phyloP scores from a whole-genome alignment of 805 yeast species.

The Yarrowia sp. region DNA sequence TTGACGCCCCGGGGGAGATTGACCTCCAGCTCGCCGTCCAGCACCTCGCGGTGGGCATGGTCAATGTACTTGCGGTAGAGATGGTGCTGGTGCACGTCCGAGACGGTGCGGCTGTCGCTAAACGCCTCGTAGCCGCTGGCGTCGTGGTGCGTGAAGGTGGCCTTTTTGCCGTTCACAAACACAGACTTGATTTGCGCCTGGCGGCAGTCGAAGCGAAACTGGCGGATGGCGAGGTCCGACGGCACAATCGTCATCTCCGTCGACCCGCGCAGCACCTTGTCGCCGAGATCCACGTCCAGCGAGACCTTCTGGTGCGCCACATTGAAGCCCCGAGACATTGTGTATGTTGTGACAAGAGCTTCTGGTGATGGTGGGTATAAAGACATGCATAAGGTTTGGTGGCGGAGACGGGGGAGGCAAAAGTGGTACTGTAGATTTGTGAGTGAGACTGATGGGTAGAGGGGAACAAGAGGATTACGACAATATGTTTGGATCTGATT shows the following conservation, averaged over 20 bases:
- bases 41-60: slow-evolving; percentile 59
- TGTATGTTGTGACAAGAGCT: not conserved
- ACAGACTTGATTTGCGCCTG: slow-evolving; percentile 65
- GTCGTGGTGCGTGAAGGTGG: slow-evolving; percentile 65
- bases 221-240: slow-evolving; percentile 60
- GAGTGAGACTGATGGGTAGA: no score
- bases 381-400: no score
- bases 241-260: slow-evolving; percentile 88
- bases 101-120: slow-evolving; percentile 43
- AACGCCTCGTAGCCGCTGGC: slow-evolving; percentile 52
- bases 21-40: slow-evolving; percentile 71
- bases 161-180: slow-evolving; percentile 66
- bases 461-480: no score
- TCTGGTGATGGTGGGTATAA: no score
- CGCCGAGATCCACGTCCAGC: slow-evolving; percentile 78
- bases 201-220: slow-evolving; percentile 78
- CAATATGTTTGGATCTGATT: no score
- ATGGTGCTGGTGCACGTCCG: slow-evolving; percentile 62
- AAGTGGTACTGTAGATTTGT: no score
- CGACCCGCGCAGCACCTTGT: slow-evolving; percentile 65
- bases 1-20: slow-evolving; percentile 70
- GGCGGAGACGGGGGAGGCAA: no score
- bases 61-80: slow-evolving; percentile 60
- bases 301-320: slow-evolving; percentile 85
- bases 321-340: slow-evolving; percentile 55